Evolutionary conservation across 192 early-diverging fungal genomes (phyloP).

Genomic region (Backusella tuberculispora): DNA sequence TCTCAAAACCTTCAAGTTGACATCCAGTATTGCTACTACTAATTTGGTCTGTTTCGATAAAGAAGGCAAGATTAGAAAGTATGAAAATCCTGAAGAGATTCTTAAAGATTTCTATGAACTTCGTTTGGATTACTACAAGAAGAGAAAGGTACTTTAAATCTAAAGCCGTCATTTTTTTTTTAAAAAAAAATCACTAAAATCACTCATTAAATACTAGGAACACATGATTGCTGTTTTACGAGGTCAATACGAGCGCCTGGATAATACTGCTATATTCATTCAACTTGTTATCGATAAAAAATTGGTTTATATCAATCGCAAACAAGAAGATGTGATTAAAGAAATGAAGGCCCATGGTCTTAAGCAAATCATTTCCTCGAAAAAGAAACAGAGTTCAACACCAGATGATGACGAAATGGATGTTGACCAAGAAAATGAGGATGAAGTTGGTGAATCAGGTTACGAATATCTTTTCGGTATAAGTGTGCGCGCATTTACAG

Average conservation of each 20-base stretch:
- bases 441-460: constrained; percentile 48
- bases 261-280: constrained; percentile 91
- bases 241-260: constrained; percentile 67
- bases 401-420: constrained; percentile 44
- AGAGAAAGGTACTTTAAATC: constrained; percentile 73
- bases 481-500: constrained; percentile 90
- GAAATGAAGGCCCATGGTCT: constrained; percentile 76
- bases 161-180: background rate
- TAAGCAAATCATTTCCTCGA: constrained; percentile 57
- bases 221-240: constrained; percentile 64
- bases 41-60: constrained; percentile 97
- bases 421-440: constrained; percentile 36
- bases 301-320: constrained; percentile 84
- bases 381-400: constrained; percentile 36
- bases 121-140: constrained; percentile 82
- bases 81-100: constrained; percentile 75
- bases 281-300: constrained; percentile 86
- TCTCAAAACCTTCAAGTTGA: constrained; percentile 82
- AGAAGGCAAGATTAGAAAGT: constrained; percentile 84
- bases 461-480: constrained; percentile 91
- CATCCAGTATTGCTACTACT: constrained; percentile 69
- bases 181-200: background rate
- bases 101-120: constrained; percentile 88
- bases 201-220: constrained; percentile 41
- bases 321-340: constrained; percentile 73